Conservation (phyloP, 192 early-diverging fungal species). For the Mortierella alpina region DNA sequence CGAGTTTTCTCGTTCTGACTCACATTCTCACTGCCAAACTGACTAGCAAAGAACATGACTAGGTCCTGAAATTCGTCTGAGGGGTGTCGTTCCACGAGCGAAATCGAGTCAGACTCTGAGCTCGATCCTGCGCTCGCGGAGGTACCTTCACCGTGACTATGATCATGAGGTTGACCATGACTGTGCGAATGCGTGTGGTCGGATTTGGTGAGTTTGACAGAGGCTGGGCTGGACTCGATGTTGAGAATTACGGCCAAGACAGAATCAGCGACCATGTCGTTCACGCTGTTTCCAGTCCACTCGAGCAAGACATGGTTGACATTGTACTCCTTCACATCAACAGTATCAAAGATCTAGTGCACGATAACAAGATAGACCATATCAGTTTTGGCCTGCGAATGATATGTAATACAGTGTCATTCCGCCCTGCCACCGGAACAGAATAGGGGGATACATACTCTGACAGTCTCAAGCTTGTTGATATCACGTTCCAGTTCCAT, state of each 20-base stretch:
- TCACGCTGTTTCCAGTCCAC: conserved; percentile 92
- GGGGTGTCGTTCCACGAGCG: conserved; percentile 21
- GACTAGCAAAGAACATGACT: conserved; percentile 48
- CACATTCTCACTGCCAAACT: conserved; percentile 47
- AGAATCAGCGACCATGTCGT: conserved; percentile 97
- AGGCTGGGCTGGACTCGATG: conserved; percentile 88
- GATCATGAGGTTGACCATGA: conserved; percentile 28
- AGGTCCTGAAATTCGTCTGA: conserved; percentile 43
- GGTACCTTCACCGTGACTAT: neutral
- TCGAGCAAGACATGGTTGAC: conserved; percentile 80
- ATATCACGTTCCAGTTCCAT: conserved; percentile 56
- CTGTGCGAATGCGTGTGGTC: conserved; percentile 43
- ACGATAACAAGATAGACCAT: neutral
- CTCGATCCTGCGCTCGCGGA: neutral
- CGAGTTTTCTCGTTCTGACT: conserved; percentile 20
- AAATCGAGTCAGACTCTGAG: neutral
- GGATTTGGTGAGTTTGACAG: conserved; percentile 73
- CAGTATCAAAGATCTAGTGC: conserved; percentile 63
- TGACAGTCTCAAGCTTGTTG: conserved; percentile 43
- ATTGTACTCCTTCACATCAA: conserved; percentile 74
- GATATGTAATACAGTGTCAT: neutral
- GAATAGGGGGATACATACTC: conserved; percentile 14
- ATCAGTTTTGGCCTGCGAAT: too few relatives aligned
- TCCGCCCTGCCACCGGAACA: neutral
- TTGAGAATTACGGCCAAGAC: conserved; percentile 86